Base-by-base conservation (phyloP, 2,329 filamentous ascomycete genomes). In the Trichoderma sp. region DNA sequence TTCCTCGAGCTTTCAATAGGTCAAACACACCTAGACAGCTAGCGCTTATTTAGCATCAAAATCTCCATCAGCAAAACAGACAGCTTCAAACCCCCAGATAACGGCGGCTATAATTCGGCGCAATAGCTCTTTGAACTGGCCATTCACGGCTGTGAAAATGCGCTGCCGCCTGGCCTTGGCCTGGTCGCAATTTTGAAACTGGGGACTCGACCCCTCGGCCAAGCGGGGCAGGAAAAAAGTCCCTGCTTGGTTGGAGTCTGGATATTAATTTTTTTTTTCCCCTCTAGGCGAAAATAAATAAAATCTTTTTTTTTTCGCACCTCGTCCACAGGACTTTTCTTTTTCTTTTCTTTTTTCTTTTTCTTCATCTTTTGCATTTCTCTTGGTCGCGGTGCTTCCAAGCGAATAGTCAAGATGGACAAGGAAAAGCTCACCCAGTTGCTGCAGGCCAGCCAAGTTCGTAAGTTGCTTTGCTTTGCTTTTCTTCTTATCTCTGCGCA, bases 391-490 rank as follows among this genome's bases (percentile, higher is more conserved):
- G 74, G 72, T 76, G 74, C 76, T 80, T 78, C 47, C 53, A 65
- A 66, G 73, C 63, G 70, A 71, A 66, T 74, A 72, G 73, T 77
- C 74, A 79, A 71, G 71, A 84, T 84, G 82, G 83, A 84, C 75
- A 84, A 83, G 79, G 91, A 93, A 82, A 90, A 92, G 84, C 94
- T 98, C 81, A 88, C 96, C 76, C 88, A 92, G 85, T 90, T 97
- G 84, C 89, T 98, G 81, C 90, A 96, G 87, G 91, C 93, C 84
- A 91, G 95, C 78, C 89, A 97, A 84, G 90, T 94, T 82, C 94
- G 93, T 96, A 85, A 85, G 92, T 90, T 26, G 68, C 65, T 20
- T 28, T 58, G n/a, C 26, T 20, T 13, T 11, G 3, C 59, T 11
- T 53, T 23, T 43, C 39, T 73, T 66, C 71, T 63, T 70, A 50